These are phyloP conservation scores for Neofusicoccum ribis DNA, from an alignment of 2,329 filamentous ascomycete genomes.

Conservation along the genomic window DNA sequence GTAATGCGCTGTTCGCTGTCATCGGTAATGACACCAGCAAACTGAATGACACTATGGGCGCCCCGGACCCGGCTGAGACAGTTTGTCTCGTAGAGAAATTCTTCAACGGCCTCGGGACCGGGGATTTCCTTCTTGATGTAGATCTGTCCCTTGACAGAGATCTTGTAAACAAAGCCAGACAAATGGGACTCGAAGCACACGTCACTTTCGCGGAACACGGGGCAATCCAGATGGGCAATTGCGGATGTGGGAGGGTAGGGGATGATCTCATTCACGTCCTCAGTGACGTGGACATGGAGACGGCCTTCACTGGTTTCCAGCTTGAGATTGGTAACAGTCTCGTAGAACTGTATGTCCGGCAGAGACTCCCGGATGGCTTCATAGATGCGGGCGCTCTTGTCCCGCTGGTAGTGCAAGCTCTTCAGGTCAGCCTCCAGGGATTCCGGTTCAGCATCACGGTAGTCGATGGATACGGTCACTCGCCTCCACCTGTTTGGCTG, in stretches of 20 bases:
- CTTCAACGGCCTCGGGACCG: conserved; percentile 89
- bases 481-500: conserved; percentile 76
- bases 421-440: conserved; percentile 85
- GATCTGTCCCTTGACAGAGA: conserved; percentile 66
- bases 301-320: conserved; percentile 84
- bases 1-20: conserved; percentile 73
- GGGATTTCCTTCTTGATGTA: conserved; percentile 99
- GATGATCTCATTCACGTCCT: conserved; percentile 94
- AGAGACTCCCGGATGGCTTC: conserved; percentile 60
- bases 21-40: conserved; percentile 86
- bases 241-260: conserved; percentile 73
- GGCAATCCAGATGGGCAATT: conserved; percentile 67
- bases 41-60: conserved; percentile 76
- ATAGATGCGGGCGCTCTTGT: conserved; percentile 57
- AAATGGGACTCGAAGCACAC: conserved; percentile 88
- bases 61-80: conserved; percentile 76
- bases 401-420: conserved; percentile 76
- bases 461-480: conserved; percentile 92
- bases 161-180: conserved; percentile 97
- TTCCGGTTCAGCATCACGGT: conserved; percentile 73
- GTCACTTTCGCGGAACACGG: conserved; percentile 68
- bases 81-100: conserved; percentile 97
- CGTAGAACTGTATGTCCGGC: conserved; percentile 91
- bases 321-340: conserved; percentile 93
- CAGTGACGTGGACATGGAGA: conserved; percentile 95